A percentile compares a stretch with the other conserved stretches of the same genome.
Conservation (phyloP, 768 basidiomycete genomes). For the Boletus rubroflammeus region DNA sequence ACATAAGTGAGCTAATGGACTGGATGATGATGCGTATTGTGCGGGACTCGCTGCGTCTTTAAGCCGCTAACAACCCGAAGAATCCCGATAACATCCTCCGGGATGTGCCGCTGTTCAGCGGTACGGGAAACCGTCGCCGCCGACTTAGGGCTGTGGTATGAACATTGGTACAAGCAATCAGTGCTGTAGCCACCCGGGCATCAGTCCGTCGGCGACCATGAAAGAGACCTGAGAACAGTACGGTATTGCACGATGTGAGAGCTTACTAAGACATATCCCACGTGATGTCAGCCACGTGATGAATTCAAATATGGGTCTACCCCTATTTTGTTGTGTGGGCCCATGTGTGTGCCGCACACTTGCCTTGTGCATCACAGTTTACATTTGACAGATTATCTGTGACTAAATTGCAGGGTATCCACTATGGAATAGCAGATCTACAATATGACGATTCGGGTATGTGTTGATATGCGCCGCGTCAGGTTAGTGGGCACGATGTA, state of each 20-base stretch:
- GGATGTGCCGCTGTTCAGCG: constrained; percentile 12
- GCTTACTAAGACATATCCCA: neutral
- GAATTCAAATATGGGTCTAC: neutral
- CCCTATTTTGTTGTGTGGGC: constrained; percentile 5
- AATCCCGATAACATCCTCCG: constrained; percentile 24
- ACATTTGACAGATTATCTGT: constrained; percentile 12
- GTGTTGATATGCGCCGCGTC: constrained; percentile 7
- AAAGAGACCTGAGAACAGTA: neutral
- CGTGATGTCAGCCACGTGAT: neutral
- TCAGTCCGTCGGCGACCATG: neutral
- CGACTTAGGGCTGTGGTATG: neutral
- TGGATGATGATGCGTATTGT: neutral
- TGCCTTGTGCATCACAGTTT: constrained; percentile 8
- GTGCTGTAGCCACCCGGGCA: neutral
- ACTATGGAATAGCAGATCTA: constrained; percentile 4
- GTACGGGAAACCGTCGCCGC: neutral
- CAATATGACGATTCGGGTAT: neutral
- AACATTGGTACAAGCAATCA: neutral
- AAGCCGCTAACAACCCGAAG: constrained; percentile 20
- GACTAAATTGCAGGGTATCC: constrained; percentile 1
- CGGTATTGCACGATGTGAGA: neutral
- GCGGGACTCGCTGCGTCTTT: constrained; percentile 14
- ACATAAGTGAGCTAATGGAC: constrained; percentile 9
- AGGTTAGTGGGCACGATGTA: constrained; percentile 10
- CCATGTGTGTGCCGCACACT: constrained; percentile 2